Base-by-base conservation (phyloP, 768 basidiomycete species). In the Trametes gibbosa region DNA sequence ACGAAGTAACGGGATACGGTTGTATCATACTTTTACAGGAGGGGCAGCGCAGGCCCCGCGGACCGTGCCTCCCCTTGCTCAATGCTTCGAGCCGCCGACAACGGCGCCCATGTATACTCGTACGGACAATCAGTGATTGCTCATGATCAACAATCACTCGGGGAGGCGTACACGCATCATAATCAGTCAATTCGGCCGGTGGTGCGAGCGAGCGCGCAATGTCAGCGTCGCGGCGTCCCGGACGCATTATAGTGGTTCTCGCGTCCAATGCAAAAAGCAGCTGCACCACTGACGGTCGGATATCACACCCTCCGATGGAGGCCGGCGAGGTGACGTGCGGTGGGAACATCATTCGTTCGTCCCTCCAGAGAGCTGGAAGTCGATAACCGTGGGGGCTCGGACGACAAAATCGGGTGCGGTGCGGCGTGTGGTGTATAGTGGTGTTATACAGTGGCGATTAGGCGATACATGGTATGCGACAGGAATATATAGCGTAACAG, bases 381-480 rank as follows among this genome's bases (percentile, higher is more conserved):
- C 29, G 29, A 32, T 32, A 10, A 4, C 10, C 5, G 29, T 10
- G 4, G 5, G 29, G 29, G 29, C 29, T 32, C 29, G 29, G 29
- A 32, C 29, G 29, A 32, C 29, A 32, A 32, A 5, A 32, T 32
- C 29, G 29, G 29, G 29, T 10, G 29, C 29, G 29, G 29, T 10
- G 29, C 29, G 29, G 29, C 37, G 37, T 39, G 17, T 39, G 17
- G 4, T 13, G 37, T 39, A 39, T 39, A 39, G 37, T 61, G 60
- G 56, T 61, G 53, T 45, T 45, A 45, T 62, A 62, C 60, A 62
- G 40, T 37, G 48, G 41, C 23, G 55, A 62, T 62, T 62, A 62
- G 41, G 46, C 39, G 55, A 62, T 62, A 62, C 60, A 62, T 29
- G 43, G 50, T 56, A 48, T 35, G 35, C 50, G 49, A 21, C 43